These are phyloP conservation scores for Beta macrorhiza DNA, from an alignment of 179 eudicot species.

Conservation along the genomic window DNA sequence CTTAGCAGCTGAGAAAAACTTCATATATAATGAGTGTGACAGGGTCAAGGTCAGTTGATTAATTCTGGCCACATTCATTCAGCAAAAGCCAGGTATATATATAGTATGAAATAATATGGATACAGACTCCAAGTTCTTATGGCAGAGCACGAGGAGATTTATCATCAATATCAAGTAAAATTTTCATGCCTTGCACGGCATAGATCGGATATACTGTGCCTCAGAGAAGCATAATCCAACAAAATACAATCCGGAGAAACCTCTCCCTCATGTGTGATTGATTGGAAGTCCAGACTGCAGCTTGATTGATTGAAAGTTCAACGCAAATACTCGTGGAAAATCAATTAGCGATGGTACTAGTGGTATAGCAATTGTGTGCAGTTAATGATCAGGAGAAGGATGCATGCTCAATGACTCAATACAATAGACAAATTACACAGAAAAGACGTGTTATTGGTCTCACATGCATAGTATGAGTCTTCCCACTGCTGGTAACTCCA, in stretches of 20 bases:
- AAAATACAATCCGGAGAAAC: neutral
- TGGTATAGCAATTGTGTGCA: neutral
- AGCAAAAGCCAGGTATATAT: neutral
- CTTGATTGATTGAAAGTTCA: neutral
- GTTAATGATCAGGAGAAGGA: conserved; percentile 1
- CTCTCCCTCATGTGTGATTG: neutral
- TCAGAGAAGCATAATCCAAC: neutral
- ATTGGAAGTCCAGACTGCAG: neutral
- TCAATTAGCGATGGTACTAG: neutral
- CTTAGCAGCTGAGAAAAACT: neutral
- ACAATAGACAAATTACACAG: neutral
- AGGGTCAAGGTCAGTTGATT: neutral
- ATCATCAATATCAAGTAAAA: neutral
- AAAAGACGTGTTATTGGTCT: conserved; percentile 14
- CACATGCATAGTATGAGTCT: conserved; percentile 99
- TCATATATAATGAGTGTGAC: too few species aligned
- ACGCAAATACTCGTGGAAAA: neutral
- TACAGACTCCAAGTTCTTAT: too few species aligned
- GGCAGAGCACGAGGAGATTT: too few species aligned
- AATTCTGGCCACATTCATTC: neutral
- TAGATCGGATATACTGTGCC: conserved; percentile 8
- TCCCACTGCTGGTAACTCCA: conserved; percentile 98
- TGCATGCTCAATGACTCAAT: conserved; percentile 14
- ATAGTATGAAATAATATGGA: neutral
- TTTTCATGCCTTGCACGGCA: neutral